Conservation (phyloP, 148 eudicot genomes). For the Fagopyrum esculentum region DNA sequence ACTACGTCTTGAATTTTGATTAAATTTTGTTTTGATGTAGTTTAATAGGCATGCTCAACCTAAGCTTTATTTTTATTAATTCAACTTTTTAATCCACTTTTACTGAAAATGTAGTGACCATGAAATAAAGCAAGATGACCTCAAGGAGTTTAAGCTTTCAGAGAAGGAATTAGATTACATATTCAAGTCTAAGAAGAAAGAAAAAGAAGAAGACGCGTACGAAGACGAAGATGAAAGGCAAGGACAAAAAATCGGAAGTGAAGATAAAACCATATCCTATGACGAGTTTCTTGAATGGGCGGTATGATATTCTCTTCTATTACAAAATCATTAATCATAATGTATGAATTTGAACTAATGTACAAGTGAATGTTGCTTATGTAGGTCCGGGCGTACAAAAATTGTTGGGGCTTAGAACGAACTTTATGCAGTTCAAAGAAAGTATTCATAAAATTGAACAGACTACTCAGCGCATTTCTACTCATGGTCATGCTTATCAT, state of each 20-base stretch:
- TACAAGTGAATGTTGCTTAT: not conserved
- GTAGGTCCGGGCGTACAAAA: constrained; percentile 9
- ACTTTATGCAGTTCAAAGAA: not conserved
- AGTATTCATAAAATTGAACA: constrained; percentile 20
- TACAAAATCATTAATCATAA: not conserved
- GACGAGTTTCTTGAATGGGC: constrained; percentile 11
- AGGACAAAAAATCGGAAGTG: not conserved
- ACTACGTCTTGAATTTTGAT: too few relatives aligned
- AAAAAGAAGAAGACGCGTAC: not conserved
- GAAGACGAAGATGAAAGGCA: not conserved
- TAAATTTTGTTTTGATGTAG: too few relatives aligned
- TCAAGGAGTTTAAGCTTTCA: not conserved
- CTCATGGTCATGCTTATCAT: constrained; percentile 23
- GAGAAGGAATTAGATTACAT: not conserved
- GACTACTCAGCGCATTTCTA: constrained; percentile 29
- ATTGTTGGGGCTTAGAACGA: not conserved
- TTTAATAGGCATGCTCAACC: too few relatives aligned
- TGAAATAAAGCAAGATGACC: not conserved
- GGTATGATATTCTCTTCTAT: not conserved
- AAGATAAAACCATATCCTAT: not conserved
- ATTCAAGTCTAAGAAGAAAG: not conserved
- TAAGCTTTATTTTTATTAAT: too few relatives aligned
- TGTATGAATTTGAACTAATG: too few relatives aligned
- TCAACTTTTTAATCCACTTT: too few relatives aligned
- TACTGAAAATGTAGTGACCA: not conserved